A percentile compares a stretch with the other conserved stretches of the same genome.
These are phyloP conservation scores for Neobulgaria alba DNA, from an alignment of 2,329 filamentous ascomycete genomes.

Conservation along the genomic window DNA sequence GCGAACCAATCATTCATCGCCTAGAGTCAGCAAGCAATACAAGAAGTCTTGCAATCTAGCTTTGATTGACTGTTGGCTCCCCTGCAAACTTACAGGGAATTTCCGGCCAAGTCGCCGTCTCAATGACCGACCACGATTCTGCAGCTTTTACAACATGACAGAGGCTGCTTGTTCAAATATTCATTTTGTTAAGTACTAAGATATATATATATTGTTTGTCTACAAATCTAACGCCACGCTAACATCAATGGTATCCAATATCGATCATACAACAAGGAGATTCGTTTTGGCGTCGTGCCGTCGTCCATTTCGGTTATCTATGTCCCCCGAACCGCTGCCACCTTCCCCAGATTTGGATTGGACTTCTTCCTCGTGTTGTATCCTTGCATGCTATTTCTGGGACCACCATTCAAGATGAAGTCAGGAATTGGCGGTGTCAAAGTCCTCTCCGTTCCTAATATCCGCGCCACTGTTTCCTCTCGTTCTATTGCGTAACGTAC, in stretches of 20 bases:
- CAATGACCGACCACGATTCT: too few species aligned
- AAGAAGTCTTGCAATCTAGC: too few species aligned
- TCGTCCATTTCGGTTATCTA: conserved; percentile 14
- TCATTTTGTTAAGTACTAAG: conserved; percentile 22
- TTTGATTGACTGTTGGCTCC: too few species aligned
- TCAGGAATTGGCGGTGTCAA: conserved; percentile 55
- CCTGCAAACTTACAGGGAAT: too few species aligned
- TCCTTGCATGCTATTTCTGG: conserved; percentile 39
- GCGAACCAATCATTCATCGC: too few species aligned
- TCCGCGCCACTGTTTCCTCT: conserved; percentile 21
- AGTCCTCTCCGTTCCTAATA: conserved; percentile 33
- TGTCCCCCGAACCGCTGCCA: conserved; percentile 15
- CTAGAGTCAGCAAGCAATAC: too few species aligned
- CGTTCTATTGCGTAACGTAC: conserved; percentile 20
- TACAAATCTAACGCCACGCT: conserved; percentile 22
- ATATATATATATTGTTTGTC: too few species aligned
- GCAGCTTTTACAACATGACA: too few species aligned
- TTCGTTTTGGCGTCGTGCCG: conserved; percentile 24
- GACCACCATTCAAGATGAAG: conserved; percentile 48
- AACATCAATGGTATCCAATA: conserved; percentile 27
- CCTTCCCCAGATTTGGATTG: conserved; percentile 15
- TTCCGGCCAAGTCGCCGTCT: too few species aligned
- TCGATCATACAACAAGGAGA: conserved; percentile 20
- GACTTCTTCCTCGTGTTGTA: conserved; percentile 30
- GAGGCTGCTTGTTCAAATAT: too few species aligned